Evolutionary conservation across 345 rosid genomes (phyloP), one percentile per base, ranked within the genome.

Genomic region (Combretum micranthum): DNA sequence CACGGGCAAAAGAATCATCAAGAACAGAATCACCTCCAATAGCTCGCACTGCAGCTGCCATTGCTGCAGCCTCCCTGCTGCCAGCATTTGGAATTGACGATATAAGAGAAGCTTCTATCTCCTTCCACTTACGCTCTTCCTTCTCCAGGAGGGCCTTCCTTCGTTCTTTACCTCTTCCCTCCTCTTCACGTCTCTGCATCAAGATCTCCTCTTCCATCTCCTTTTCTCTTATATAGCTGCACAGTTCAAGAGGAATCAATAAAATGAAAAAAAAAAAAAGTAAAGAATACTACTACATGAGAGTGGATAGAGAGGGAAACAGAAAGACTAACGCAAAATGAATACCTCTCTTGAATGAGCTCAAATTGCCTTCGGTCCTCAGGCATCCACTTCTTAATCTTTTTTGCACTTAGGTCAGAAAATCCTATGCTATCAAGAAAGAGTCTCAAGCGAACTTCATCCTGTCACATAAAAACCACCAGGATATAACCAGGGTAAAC

Each of bases 81-180:
- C 99, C 95, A 75, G 97, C 95, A 78, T 94, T 89, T 67, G 97
- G 99, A 72, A 94, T 87, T 26, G 97, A 87, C 58, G 99, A 84
- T 75, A 94, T 85, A 59, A 94, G 87, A 66, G 99, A 94, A 64
- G 99, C 99, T 77, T 94, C 99, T 67, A 94, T 90, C 75, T 94
- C 99, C 86, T 94, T 94, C 99, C 99, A 94, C 62, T 94, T 94
- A 42, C 99, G 99, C 68, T 90, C 99, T 79, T 94, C 99, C 83
- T 84, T 94, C 71, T 90, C 93, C 74, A 94, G 65, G 56, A 90
- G 96, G 65, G 90, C 99, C 69, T 90, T 94, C 77, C 99, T 87
- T 76, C 99, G 78, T 75, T 94, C 96, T 78, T 94, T 94, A 64
- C 99, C 99, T 75, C 76, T 90, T 49, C 96, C 99, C 78, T 94